Evolutionary conservation across 495 filamentous ascomycete species (phyloP).

Genomic region (Pyrenopolyporus hunteri): DNA sequence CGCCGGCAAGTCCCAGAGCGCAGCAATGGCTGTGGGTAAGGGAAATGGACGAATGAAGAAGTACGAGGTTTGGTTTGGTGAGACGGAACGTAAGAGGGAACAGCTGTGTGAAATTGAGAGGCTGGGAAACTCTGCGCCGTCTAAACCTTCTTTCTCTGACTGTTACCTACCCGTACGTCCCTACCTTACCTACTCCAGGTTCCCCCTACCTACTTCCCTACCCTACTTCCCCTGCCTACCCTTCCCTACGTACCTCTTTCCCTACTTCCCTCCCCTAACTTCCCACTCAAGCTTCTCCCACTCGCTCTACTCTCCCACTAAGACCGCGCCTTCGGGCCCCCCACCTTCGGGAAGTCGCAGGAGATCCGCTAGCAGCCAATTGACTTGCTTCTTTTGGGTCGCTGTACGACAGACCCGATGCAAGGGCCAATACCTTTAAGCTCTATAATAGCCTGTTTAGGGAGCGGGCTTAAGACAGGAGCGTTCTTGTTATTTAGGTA

Average conservation of each 20-base stretch:
- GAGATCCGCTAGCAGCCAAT: slow-evolving; percentile 22
- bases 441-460: slow-evolving; percentile 35
- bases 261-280: too few species aligned
- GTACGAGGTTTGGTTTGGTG: not conserved
- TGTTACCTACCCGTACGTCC: too few species aligned
- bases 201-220: too few species aligned
- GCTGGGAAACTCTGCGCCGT: slow-evolving; percentile 46
- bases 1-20: slow-evolving; percentile 10
- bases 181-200: too few species aligned
- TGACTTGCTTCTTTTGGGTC: slow-evolving; percentile 16
- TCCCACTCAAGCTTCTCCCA: too few species aligned
- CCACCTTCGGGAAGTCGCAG: slow-evolving; percentile 39
- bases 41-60: not conserved
- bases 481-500: not conserved
- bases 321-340: slow-evolving; percentile 24
- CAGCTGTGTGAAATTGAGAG: slow-evolving; percentile 48
- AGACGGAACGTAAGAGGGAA: slow-evolving; percentile 20
- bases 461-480: slow-evolving; percentile 12
- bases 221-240: too few species aligned
- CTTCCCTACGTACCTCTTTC: too few species aligned
- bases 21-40: not conserved
- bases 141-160: slow-evolving; percentile 15
- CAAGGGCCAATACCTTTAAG: slow-evolving; percentile 36
- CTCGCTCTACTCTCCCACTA: slow-evolving; percentile 26
- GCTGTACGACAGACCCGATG: slow-evolving; percentile 35